phyloP scores from a whole-genome alignment of 2,329 filamentous ascomycete species.

The Cladosporium sp. region DNA sequence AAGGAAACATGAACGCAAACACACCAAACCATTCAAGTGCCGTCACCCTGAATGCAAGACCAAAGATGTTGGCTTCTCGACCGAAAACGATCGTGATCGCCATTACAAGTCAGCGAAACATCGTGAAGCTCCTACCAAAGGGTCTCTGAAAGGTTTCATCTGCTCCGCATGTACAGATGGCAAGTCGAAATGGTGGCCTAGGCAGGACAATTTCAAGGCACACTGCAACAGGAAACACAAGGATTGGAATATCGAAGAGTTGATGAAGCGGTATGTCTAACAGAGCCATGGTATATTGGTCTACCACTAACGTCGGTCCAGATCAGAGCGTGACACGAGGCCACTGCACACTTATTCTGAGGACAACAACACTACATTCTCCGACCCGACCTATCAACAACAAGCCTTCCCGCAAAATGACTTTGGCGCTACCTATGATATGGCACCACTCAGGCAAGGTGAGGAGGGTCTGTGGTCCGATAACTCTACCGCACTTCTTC shows the following conservation, averaged over 20 bases:
- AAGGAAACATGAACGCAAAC: slow-evolving; percentile 74
- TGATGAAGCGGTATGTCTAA: slow-evolving; percentile 51
- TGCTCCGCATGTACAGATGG: slow-evolving; percentile 62
- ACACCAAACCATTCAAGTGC: slow-evolving; percentile 68
- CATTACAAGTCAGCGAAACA: slow-evolving; percentile 74
- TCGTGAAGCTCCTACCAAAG: slow-evolving; percentile 46
- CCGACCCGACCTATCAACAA: slow-evolving; percentile 20
- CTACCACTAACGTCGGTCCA: slow-evolving; percentile 2
- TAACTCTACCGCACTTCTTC: slow-evolving; percentile 1
- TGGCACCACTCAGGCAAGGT: slow-evolving; percentile 10
- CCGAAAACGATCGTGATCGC: slow-evolving; percentile 76
- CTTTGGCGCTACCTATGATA: neutral
- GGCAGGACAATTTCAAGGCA: slow-evolving; percentile 82
- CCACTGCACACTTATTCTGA: slow-evolving; percentile 14
- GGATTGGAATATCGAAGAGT: slow-evolving; percentile 43
- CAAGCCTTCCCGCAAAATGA: slow-evolving; percentile 19
- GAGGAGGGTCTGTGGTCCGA: slow-evolving; percentile 1
- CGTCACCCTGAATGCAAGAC: slow-evolving; percentile 57
- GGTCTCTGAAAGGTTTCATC: slow-evolving; percentile 45
- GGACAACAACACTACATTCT: slow-evolving; percentile 10
- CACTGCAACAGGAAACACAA: slow-evolving; percentile 72
- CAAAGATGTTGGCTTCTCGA: slow-evolving; percentile 67
- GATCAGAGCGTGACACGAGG: slow-evolving; percentile 15
- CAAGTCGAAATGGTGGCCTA: slow-evolving; percentile 71
- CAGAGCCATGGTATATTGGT: neutral